These are phyloP conservation scores for Stephania cephalantha DNA, from an alignment of 164 flowering plant genomes.

Conservation along the genomic window DNA sequence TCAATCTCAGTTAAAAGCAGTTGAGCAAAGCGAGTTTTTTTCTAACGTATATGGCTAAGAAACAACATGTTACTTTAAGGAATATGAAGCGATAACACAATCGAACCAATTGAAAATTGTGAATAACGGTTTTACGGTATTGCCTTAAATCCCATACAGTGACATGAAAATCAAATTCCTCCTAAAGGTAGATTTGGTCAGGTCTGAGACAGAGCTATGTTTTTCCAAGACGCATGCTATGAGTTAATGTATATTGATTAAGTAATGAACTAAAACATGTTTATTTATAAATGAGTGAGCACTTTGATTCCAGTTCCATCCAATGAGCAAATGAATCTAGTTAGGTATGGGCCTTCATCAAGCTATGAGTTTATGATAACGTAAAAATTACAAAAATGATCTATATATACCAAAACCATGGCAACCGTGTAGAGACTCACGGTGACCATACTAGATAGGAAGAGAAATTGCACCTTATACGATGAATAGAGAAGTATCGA, in stretches of 20 bases:
- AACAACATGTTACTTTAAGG: neutral
- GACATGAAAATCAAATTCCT: neutral
- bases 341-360: neutral
- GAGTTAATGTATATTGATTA: neutral
- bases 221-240: neutral
- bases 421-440: neutral
- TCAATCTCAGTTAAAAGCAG: neutral
- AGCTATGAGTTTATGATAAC: neutral
- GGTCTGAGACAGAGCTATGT: neutral
- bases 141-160: neutral
- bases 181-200: neutral
- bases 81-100: neutral
- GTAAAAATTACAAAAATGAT: neutral
- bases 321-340: neutral
- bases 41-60: neutral
- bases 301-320: neutral
- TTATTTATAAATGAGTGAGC: neutral
- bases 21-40: neutral
- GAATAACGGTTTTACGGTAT: neutral
- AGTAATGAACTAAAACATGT: neutral
- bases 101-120: neutral
- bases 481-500: conserved; percentile 74
- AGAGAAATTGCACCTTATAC: conserved; percentile 57
- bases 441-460: neutral
- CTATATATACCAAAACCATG: neutral